phyloP scores from a whole-genome alignment of 805 yeast species.

The Metschnikowia lachancei region DNA sequence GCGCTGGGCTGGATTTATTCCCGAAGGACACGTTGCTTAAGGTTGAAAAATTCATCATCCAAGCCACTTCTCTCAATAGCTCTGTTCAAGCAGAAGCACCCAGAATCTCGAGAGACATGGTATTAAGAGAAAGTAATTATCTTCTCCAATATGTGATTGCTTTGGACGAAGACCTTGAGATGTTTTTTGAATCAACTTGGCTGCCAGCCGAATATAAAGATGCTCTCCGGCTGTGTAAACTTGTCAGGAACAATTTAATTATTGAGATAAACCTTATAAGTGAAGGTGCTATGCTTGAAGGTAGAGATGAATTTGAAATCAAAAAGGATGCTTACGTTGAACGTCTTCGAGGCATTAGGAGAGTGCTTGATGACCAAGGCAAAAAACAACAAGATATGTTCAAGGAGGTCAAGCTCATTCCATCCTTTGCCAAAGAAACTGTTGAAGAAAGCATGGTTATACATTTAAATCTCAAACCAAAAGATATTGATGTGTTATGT shows the following conservation, averaged over 20 bases:
- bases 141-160: constrained; percentile 36
- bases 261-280: constrained; percentile 32
- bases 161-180: constrained; percentile 28
- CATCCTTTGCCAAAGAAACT: not conserved
- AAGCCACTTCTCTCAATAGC: constrained; percentile 32
- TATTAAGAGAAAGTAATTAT: constrained; percentile 36
- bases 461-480: constrained; percentile 6
- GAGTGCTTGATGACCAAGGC: constrained; percentile 28
- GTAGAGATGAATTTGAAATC: constrained; percentile 25
- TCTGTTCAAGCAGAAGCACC: constrained; percentile 12
- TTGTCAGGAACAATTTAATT: constrained; percentile 29
- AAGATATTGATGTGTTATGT: constrained; percentile 5
- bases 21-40: constrained; percentile 27
- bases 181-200: constrained; percentile 12
- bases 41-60: constrained; percentile 40
- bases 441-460: not conserved
- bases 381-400: constrained; percentile 21
- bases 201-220: constrained; percentile 8
- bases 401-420: constrained; percentile 2
- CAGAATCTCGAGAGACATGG: constrained; percentile 26
- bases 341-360: constrained; percentile 23
- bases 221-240: constrained; percentile 16
- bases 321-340: constrained; percentile 25
- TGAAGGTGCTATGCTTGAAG: constrained; percentile 28
- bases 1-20: constrained; percentile 35